A percentile compares a stretch with the other conserved stretches of the same genome.
phyloP scores from a whole-genome alignment of 257 asterid species.

The Ilex asprella region DNA sequence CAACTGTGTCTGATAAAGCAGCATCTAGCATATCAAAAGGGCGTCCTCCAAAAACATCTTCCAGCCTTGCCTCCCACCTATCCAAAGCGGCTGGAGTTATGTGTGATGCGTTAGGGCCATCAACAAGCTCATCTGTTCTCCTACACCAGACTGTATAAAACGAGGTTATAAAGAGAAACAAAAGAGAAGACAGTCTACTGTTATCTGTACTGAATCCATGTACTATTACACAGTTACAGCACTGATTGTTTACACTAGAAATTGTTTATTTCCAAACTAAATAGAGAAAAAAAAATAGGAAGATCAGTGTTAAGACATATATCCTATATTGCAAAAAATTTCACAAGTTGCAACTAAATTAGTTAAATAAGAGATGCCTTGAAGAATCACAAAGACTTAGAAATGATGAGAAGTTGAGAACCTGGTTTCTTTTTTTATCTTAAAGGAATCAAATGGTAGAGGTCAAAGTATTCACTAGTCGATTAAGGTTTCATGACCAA shows the following conservation, averaged over 20 bases:
- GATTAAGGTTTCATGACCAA: background rate
- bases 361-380: background rate
- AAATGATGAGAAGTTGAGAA: background rate
- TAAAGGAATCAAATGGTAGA: background rate
- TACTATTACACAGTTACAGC: no score
- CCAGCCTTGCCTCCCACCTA: slow-evolving; percentile 91
- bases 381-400: background rate
- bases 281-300: background rate
- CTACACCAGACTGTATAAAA: slow-evolving; percentile 83
- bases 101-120: slow-evolving; percentile 98
- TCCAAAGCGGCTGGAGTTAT: slow-evolving; percentile 88
- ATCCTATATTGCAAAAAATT: background rate
- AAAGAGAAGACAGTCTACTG: no score
- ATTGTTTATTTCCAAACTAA: background rate
- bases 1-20: slow-evolving; percentile 79
- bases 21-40: slow-evolving; percentile 99
- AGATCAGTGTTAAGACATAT: background rate
- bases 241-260: no score
- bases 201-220: no score
- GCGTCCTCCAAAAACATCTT: slow-evolving; percentile 71
- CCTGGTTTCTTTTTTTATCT: background rate
- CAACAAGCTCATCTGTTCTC: slow-evolving; percentile 97
- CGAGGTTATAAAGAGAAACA: background rate
- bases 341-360: background rate
- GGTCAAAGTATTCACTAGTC: background rate